A percentile compares a stretch with the other conserved stretches of the same genome.
Evolutionary conservation across 2,329 filamentous ascomycete species (phyloP).

Genomic region (Blastomyces silverae): DNA sequence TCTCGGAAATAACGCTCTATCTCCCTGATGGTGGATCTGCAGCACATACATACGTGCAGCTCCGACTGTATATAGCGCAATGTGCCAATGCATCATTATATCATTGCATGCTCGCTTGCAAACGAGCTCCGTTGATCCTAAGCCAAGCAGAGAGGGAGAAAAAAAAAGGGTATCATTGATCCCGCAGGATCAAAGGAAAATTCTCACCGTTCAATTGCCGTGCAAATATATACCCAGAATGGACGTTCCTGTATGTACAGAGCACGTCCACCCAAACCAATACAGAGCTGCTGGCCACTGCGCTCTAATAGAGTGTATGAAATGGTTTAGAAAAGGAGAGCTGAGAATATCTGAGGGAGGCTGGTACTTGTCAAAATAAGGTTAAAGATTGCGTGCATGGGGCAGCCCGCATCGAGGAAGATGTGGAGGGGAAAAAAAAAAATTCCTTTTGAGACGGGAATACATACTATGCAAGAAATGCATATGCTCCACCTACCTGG

Average conservation of each 20-base stretch:
- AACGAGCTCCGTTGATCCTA: neutral
- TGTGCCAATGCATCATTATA: neutral
- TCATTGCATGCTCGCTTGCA: neutral
- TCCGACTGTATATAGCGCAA: neutral
- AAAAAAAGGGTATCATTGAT: neutral
- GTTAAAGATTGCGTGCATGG: neutral
- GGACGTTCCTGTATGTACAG: neutral
- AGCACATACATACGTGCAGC: neutral
- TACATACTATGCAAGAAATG: neutral
- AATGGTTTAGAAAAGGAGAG: neutral
- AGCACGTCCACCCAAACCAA: neutral
- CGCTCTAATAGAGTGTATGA: neutral
- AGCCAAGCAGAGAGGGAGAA: neutral
- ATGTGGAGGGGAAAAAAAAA: too few relatives aligned
- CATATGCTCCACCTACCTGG: too few relatives aligned
- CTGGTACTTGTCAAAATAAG: constrained; percentile 4
- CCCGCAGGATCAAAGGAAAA: neutral
- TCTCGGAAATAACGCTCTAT: neutral
- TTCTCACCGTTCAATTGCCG: neutral
- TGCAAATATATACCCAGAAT: neutral
- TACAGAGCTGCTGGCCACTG: neutral
- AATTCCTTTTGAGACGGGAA: too few relatives aligned
- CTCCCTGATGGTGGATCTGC: neutral
- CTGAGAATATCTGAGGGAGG: too few relatives aligned
- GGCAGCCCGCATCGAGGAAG: neutral